Base-by-base conservation (phyloP, 2,329 filamentous ascomycete genomes). In the Ascochyta viciae-villosae region DNA sequence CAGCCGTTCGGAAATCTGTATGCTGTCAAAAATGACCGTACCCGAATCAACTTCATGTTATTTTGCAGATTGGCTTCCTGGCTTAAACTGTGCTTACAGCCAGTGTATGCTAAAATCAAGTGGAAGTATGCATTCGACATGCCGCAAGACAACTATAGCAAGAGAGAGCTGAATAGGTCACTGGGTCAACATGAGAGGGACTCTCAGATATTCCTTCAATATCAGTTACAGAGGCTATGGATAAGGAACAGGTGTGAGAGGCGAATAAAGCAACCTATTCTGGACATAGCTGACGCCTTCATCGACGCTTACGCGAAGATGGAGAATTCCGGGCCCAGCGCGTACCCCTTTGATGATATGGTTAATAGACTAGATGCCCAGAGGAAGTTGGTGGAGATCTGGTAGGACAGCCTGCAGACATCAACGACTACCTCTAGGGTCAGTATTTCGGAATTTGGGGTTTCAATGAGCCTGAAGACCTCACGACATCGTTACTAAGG, bases 1-100 rank as follows among this genome's bases (percentile, higher is more conserved):
- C 47, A 61, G 34, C 38, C 40, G 3, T 68, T 67, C 48, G 69
- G 70, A 0, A 70, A 71, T 29, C 26, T 72, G 24, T 71, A 72
- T 33, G 31, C 41, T 1, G 39, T 67, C 0, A 49, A 3, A n/a
- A 19, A 37, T 15, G 13, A 52, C 16, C 41, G 40, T 16, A 9
- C 19, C 19, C 39, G 33, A 19, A 3, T 48, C 4, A 46, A 47
- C 33, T 56, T 51, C 26, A 23, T 56, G n/a, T 27, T 56, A 2
- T 56, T 56, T 22, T 51, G 53, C 33, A 50, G 53, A 9, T 27
- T 56, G 23, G 43, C 42, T n/a, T 27, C 33, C 2, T 56, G 53
- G 53, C 39, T 44, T 8, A 47, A 33, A 15, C 9, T 51, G 12
- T 35, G 47, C 19, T 47, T 34, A 6, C 47, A 51, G 26, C 3